Conservation (phyloP, 768 basidiomycete species). For the Leccinum obscurum region DNA sequence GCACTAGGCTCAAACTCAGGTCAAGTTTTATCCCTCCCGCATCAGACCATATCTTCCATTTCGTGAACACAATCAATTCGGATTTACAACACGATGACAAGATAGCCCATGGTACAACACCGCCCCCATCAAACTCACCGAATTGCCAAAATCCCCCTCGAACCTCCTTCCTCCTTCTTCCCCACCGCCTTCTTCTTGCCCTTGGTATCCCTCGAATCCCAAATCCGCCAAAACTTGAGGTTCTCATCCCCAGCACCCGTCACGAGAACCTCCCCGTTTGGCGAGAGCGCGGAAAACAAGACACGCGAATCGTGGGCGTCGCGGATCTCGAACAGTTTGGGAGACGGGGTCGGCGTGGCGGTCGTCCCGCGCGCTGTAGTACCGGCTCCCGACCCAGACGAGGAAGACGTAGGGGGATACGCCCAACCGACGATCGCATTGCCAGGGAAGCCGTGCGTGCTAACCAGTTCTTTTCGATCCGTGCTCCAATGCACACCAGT, state of each 20-base stretch:
- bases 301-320: slow-evolving; percentile 94
- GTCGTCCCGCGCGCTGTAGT: slow-evolving; percentile 13
- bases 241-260: slow-evolving; percentile 96
- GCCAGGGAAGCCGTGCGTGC: slow-evolving; percentile 93
- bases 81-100: not conserved
- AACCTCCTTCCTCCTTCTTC: slow-evolving; percentile 36
- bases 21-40: no score
- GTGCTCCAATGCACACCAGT: slow-evolving; percentile 88
- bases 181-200: slow-evolving; percentile 29
- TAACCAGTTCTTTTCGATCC: slow-evolving; percentile 85
- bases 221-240: slow-evolving; percentile 93
- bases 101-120: not conserved
- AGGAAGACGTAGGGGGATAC: slow-evolving; percentile 56
- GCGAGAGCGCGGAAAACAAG: slow-evolving; percentile 80
- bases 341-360: slow-evolving; percentile 15
- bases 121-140: slow-evolving; percentile 24
- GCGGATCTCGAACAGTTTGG: slow-evolving; percentile 55
- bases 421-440: slow-evolving; percentile 79
- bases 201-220: slow-evolving; percentile 56
- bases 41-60: not conserved
- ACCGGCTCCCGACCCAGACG: slow-evolving; percentile 25
- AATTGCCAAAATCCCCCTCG: slow-evolving; percentile 37
- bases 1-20: no score
- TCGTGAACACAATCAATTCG: not conserved
- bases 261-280: slow-evolving; percentile 87